These are phyloP conservation scores for Eudorina sp. DNA, from an alignment of 139 green algal species.

Conservation along the genomic window DNA sequence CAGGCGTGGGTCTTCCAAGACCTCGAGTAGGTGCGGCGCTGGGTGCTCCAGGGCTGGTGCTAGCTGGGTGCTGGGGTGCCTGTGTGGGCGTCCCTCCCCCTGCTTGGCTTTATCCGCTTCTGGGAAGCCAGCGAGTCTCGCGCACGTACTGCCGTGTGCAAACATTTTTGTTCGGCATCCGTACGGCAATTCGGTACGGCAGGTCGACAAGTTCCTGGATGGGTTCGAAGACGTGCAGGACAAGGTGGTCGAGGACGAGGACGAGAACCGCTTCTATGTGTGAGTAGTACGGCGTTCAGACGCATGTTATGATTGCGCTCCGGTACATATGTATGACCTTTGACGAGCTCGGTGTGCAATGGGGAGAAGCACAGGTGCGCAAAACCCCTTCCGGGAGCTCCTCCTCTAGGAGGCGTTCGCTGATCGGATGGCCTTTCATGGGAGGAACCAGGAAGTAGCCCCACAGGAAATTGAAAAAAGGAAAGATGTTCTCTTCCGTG, in stretches of 20 bases:
- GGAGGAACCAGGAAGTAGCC: too few relatives aligned
- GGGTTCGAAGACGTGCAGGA: not conserved
- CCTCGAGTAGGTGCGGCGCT: too few relatives aligned
- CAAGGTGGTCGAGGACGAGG: not conserved
- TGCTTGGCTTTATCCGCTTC: not conserved
- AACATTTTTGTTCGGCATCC: too few relatives aligned
- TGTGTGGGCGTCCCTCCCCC: not conserved
- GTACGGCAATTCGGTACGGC: not conserved
- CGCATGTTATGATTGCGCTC: too few relatives aligned
- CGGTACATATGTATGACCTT: not conserved
- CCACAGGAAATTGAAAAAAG: too few relatives aligned
- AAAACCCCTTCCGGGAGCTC: not conserved
- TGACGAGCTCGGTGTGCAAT: not conserved
- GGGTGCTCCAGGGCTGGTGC: not conserved
- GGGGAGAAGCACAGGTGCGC: too few relatives aligned
- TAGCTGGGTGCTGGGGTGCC: not conserved
- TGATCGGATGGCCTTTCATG: too few relatives aligned
- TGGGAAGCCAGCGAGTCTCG: too few relatives aligned
- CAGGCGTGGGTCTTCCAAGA: too few relatives aligned
- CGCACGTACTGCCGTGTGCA: too few relatives aligned
- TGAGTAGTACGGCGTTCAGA: not conserved
- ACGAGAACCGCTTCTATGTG: conserved; percentile 25
- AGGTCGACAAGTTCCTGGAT: conserved; percentile 21
- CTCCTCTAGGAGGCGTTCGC: too few relatives aligned
- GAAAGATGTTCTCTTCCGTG: too few relatives aligned